phyloP scores from a whole-genome alignment of 257 asterid species.

The Nemophila menziesii region DNA sequence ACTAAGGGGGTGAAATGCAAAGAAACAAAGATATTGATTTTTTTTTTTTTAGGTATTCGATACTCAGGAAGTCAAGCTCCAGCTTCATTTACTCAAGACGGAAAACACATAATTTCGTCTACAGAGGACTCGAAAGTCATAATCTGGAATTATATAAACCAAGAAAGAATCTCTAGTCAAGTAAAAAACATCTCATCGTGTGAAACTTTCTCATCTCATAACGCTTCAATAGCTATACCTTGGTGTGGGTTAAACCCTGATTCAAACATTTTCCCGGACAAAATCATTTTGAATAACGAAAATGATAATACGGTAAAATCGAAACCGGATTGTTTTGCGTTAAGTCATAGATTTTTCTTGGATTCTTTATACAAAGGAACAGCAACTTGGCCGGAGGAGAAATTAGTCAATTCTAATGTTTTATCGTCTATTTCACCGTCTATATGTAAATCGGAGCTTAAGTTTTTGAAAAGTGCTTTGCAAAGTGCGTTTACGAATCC shows the following conservation, averaged over 20 bases:
- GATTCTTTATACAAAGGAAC: slow-evolving; percentile 47
- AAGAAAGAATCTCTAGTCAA: slow-evolving; percentile 30
- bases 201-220: slow-evolving; percentile 65
- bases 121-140: slow-evolving; percentile 59
- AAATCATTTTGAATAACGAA: slow-evolving; percentile 26
- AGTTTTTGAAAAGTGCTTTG: slow-evolving; percentile 61
- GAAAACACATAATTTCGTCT: slow-evolving; percentile 60
- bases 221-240: slow-evolving; percentile 68
- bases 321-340: slow-evolving; percentile 46
- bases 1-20: too few species aligned
- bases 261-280: slow-evolving; percentile 31
- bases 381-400: slow-evolving; percentile 84
- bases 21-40: too few species aligned
- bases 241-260: slow-evolving; percentile 68
- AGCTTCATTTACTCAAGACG: slow-evolving; percentile 76
- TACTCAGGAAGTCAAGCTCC: slow-evolving; percentile 48
- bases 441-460: slow-evolving; percentile 39
- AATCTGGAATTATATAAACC: slow-evolving; percentile 51
- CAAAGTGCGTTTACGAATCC: slow-evolving; percentile 46
- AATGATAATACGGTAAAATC: slow-evolving; percentile 39
- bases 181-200: slow-evolving; percentile 27
- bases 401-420: slow-evolving; percentile 27
- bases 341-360: slow-evolving; percentile 49
- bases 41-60: slow-evolving; percentile 50
- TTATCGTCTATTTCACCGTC: slow-evolving; percentile 23